Conservation (phyloP, 345 rosid genomes). For the Garcia nutans region DNA sequence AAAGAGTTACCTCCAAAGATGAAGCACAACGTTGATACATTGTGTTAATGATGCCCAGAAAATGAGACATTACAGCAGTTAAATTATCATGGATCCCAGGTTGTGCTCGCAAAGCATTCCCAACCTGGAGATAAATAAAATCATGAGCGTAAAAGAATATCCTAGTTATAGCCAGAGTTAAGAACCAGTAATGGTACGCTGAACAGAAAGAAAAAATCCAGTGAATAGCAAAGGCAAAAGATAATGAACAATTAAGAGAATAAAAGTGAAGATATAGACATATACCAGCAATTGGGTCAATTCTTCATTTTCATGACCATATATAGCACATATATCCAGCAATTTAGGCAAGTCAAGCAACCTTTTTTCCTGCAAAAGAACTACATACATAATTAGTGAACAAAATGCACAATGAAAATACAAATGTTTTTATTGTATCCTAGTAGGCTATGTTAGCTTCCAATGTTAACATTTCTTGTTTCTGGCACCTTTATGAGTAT, state of each 20-base stretch:
- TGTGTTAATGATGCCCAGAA: conserved; percentile 73
- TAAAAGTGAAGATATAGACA: not conserved
- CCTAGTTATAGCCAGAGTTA: not conserved
- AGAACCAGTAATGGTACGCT: not conserved
- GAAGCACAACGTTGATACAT: conserved; percentile 79
- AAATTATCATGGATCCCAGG: conserved; percentile 53
- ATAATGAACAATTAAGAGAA: too few relatives aligned
- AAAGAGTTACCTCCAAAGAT: conserved; percentile 67
- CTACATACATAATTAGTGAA: conserved; percentile 57
- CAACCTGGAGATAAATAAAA: conserved; percentile 44
- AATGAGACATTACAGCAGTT: conserved; percentile 55
- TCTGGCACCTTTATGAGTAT: not conserved
- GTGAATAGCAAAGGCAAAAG: not conserved
- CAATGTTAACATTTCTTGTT: not conserved
- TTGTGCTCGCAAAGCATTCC: conserved; percentile 75
- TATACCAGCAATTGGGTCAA: conserved; percentile 68
- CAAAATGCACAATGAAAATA: conserved; percentile 25
- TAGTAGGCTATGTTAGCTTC: not conserved
- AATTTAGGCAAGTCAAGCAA: conserved; percentile 89
- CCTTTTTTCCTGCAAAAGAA: conserved; percentile 85
- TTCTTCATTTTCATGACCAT: conserved; percentile 90
- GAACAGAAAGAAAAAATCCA: not conserved
- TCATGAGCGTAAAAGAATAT: not conserved
- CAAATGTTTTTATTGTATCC: not conserved
- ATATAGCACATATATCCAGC: conserved; percentile 86